These are phyloP conservation scores for Pseudoperonospora humuli DNA, from an alignment of 352 stramenopile species.

Conservation along the genomic window DNA sequence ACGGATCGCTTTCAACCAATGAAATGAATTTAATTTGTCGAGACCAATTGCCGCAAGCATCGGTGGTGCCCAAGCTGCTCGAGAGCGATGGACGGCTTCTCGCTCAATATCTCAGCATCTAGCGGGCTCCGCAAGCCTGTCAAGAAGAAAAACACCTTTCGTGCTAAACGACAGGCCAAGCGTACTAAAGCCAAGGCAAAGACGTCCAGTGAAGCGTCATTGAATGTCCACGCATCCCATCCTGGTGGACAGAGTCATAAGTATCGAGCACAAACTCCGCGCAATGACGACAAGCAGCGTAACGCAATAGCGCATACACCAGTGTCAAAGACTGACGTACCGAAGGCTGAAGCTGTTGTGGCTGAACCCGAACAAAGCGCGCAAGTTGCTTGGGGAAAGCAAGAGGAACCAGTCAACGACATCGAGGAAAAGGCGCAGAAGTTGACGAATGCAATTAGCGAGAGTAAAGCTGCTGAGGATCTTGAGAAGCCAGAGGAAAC, in stretches of 20 bases:
- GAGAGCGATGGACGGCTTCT: slow-evolving; percentile 52
- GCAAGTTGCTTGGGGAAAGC: slow-evolving; percentile 4
- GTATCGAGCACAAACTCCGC: slow-evolving; percentile 1
- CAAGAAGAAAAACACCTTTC: slow-evolving; percentile 79
- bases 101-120: slow-evolving; percentile 72
- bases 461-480: slow-evolving; percentile 6
- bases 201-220: slow-evolving; percentile 22
- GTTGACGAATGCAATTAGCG: neutral
- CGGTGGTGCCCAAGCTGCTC: slow-evolving; percentile 12
- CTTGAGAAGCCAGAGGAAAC: neutral
- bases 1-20: too few species aligned
- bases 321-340: slow-evolving; percentile 1
- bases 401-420: slow-evolving; percentile 7
- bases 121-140: slow-evolving; percentile 23
- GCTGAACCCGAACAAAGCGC: slow-evolving; percentile 1
- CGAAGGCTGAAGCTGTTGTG: neutral
- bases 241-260: slow-evolving; percentile 1
- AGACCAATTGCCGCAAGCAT: too few species aligned
- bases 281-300: slow-evolving; percentile 1
- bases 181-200: slow-evolving; percentile 34
- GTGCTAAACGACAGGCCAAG: slow-evolving; percentile 62
- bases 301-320: neutral
- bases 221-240: slow-evolving; percentile 1
- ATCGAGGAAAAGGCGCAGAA: slow-evolving; percentile 6
- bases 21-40: too few species aligned